Evolutionary conservation across 306 rosid species (phyloP).

Genomic region (Begonia fuchsioides): DNA sequence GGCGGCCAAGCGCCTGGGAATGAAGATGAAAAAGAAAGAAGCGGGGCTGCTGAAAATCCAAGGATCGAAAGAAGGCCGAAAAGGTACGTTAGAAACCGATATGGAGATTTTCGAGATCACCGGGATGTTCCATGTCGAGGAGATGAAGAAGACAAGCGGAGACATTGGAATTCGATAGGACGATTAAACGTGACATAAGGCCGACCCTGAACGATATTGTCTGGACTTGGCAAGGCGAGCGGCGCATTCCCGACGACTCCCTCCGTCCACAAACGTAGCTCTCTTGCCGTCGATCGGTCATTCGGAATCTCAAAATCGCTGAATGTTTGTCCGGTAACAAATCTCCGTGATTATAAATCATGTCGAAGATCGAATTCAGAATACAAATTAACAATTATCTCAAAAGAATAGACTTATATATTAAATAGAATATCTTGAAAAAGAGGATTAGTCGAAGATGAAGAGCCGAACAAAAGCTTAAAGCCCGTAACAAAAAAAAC

Average conservation of each 20-base stretch:
- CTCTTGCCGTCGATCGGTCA: too few relatives aligned
- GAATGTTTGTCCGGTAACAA: too few relatives aligned
- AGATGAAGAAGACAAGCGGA: slow-evolving; percentile 54
- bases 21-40: slow-evolving; percentile 63
- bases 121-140: slow-evolving; percentile 59
- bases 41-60: slow-evolving; percentile 67
- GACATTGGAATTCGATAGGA: slow-evolving; percentile 67
- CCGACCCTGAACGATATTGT: slow-evolving; percentile 81
- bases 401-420: too few relatives aligned
- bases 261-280: slow-evolving; percentile 3
- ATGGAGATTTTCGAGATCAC: slow-evolving; percentile 76
- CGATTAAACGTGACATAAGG: slow-evolving; percentile 50
- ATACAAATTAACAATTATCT: too few relatives aligned
- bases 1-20: slow-evolving; percentile 32
- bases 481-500: too few relatives aligned
- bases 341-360: too few relatives aligned
- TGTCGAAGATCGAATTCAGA: too few relatives aligned
- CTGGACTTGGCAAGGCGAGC: slow-evolving; percentile 90
- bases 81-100: slow-evolving; percentile 56
- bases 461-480: too few relatives aligned
- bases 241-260: slow-evolving; percentile 25
- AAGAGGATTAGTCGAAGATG: too few relatives aligned
- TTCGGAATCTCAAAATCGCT: too few relatives aligned
- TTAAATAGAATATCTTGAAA: too few relatives aligned
- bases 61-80: slow-evolving; percentile 61